Evolutionary conservation across 495 filamentous ascomycete genomes (phyloP), one percentile per base, ranked within the genome.

Genomic region (Lindgomyces ingoldianus): DNA sequence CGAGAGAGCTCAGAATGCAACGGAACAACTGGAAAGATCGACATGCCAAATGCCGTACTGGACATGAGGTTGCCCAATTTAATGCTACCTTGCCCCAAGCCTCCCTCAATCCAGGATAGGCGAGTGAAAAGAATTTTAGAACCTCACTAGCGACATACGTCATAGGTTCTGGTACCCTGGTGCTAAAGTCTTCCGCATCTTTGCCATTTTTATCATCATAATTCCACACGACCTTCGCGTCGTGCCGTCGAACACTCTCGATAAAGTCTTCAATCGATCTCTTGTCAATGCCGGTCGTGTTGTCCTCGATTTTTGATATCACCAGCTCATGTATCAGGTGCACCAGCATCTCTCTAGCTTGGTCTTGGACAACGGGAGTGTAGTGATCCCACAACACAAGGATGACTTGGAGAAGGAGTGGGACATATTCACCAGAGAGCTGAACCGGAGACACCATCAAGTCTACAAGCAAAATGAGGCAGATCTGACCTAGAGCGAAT

Each of bases 331-430:
- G 94, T 49, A 98, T 96, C 9, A 98, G 82, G 79, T 98, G 94
- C 30, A 98, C 92, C 16, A 98, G 83, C 94, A 98, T 96, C 70
- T 98, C 94, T 46, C 93, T 86, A 42, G 94, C 92, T 74, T 98
- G 92, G 62, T 98, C 94, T 69, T 96, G 94, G 0, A 98, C 93
- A 12, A 96, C 84, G n/a, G 90, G 83, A 1, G 88, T 95, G 69
- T 98, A 95, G 59, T 96, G 91, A 72, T 98, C 94, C 94, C 94
- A 98, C 12, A 97, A 83, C 1, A 96, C 91, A 33, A 94, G 87
- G 16, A 96, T 86, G 16, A 95, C 91, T 76, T 98, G 94, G 11
- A 98, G 77, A 50, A 98, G 77, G 21, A 94, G 82, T 33, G 93
- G 89, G 4, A 97, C 82, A 64, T 91, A 89, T 16, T 94, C 89